Evolutionary conservation across 345 rosid genomes (phyloP).

Genomic region (Salix koriyanagi): DNA sequence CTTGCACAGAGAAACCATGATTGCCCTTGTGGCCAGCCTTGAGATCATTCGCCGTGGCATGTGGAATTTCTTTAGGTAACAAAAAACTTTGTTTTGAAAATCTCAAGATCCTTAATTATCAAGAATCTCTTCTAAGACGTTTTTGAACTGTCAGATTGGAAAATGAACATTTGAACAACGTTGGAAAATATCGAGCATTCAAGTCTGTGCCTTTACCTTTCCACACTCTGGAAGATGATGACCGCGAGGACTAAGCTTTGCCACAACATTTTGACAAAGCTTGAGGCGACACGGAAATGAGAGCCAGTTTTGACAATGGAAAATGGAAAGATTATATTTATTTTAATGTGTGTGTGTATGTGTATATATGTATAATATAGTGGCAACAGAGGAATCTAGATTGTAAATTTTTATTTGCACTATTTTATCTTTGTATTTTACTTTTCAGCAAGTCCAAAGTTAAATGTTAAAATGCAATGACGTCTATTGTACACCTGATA

Average conservation of each 20-base stretch:
- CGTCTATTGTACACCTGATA: no score
- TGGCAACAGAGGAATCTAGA: no score
- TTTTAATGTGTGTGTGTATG: no score
- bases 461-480: background rate
- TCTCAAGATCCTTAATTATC: background rate
- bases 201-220: slow-evolving; percentile 76
- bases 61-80: slow-evolving; percentile 71
- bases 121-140: background rate
- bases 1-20: slow-evolving; percentile 36
- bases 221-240: slow-evolving; percentile 49
- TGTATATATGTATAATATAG: no score
- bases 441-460: no score
- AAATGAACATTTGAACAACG: slow-evolving; percentile 75
- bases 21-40: slow-evolving; percentile 52
- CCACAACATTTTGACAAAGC: background rate
- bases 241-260: slow-evolving; percentile 31
- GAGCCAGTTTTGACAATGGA: no score
- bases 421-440: no score
- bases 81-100: background rate
- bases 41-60: slow-evolving; percentile 72
- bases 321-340: no score
- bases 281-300: background rate
- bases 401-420: no score
- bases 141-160: slow-evolving; percentile 38
- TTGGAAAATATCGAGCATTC: slow-evolving; percentile 65